These are phyloP conservation scores for Euphrasia arctica DNA, from an alignment of 305 asterid species.

Conservation along the genomic window DNA sequence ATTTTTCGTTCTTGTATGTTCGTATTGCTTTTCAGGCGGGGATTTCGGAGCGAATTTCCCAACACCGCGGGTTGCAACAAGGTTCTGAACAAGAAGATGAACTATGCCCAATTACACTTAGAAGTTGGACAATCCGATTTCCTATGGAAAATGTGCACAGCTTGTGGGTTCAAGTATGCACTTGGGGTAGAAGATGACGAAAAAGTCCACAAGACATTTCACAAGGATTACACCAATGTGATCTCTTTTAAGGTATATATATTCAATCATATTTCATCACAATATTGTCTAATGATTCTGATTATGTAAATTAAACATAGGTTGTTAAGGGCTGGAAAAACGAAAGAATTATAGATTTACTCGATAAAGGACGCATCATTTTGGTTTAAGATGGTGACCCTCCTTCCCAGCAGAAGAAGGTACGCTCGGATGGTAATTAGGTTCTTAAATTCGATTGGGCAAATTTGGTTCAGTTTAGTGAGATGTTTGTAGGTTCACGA, in stretches of 20 bases:
- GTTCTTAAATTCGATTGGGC: constrained; percentile 8
- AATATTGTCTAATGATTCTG: constrained; percentile 1
- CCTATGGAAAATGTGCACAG: constrained; percentile 47
- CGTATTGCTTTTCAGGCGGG: too few relatives aligned
- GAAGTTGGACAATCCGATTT: constrained; percentile 79
- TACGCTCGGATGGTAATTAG: constrained; percentile 15
- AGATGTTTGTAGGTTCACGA: constrained; percentile 45
- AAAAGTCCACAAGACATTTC: constrained; percentile 63
- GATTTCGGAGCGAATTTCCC: too few relatives aligned
- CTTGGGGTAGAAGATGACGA: constrained; percentile 65
- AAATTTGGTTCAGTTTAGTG: constrained; percentile 16
- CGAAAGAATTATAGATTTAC: constrained; percentile 44
- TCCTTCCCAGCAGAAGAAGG: constrained; percentile 57
- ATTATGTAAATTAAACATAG: constrained; percentile 9
- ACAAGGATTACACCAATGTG: constrained; percentile 67
- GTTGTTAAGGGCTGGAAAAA: constrained; percentile 62
- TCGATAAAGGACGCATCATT: constrained; percentile 50
- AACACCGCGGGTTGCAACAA: constrained; percentile 26
- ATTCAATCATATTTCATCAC: constrained; percentile 5
- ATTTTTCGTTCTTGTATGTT: too few relatives aligned
- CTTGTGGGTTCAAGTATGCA: constrained; percentile 61
- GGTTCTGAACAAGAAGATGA: constrained; percentile 57
- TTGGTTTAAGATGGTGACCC: constrained; percentile 68
- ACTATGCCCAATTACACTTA: constrained; percentile 59
- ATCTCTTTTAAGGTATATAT: constrained; percentile 54